Conservation (phyloP, 306 rosid species). For the Quercus wislizeni region DNA sequence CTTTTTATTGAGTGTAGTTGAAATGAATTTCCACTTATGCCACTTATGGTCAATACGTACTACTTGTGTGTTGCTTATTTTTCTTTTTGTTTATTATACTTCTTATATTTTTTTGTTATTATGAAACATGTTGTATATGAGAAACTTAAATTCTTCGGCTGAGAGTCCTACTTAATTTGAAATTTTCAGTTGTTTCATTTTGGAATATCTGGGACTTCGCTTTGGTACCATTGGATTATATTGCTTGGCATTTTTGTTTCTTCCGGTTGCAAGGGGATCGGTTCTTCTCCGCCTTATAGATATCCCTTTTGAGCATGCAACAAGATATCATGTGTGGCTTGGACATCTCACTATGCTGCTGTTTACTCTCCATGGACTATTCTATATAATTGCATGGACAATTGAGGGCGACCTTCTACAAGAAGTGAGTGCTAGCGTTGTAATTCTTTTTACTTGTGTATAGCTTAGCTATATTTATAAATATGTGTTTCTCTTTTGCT, state of each 20-base stretch:
- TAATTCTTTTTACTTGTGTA: constrained; percentile 15
- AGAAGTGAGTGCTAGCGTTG: constrained; percentile 50
- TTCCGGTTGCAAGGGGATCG: constrained; percentile 89
- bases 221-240: constrained; percentile 59
- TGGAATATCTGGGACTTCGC: constrained; percentile 61
- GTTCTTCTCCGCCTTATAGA: constrained; percentile 76
- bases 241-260: constrained; percentile 73
- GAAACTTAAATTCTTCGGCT: constrained; percentile 17
- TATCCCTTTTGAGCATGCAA: constrained; percentile 90
- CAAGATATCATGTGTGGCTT: constrained; percentile 90
- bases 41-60: not conserved
- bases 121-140: constrained; percentile 7
- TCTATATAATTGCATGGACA: constrained; percentile 53
- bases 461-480: not conserved
- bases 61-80: not conserved
- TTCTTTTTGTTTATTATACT: not conserved
- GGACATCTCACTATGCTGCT: constrained; percentile 95
- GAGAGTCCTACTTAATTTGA: constrained; percentile 17
- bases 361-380: constrained; percentile 82
- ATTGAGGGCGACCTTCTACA: constrained; percentile 51
- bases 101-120: not conserved
- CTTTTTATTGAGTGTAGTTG: not conserved
- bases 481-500: not conserved
- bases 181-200: constrained; percentile 45
- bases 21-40: not conserved